Percentiles rank a stretch among this genome's conserved stretches.
These are phyloP conservation scores for Heritiera littoralis DNA, from an alignment of 345 rosid genomes.

Conservation along the genomic window DNA sequence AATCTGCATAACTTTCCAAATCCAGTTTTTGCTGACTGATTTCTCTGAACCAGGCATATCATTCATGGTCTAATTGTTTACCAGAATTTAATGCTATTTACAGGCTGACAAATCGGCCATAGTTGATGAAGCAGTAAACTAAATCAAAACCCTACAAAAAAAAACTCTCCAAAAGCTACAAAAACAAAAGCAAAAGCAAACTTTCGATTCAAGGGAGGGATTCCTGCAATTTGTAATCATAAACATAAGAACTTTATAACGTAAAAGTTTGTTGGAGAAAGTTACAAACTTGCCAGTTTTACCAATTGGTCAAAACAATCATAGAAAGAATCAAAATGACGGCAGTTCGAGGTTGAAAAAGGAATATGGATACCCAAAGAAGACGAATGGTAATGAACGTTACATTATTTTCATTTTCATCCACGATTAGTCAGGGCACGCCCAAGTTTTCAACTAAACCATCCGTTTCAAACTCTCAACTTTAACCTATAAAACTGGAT, in stretches of 20 bases:
- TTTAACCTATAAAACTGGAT: not conserved
- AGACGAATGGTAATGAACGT: too few relatives aligned
- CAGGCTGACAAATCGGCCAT: slow-evolving; percentile 61
- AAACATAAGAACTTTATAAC: too few relatives aligned
- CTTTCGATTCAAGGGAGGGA: not conserved
- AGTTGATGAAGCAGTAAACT: slow-evolving; percentile 55
- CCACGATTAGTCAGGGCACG: too few relatives aligned
- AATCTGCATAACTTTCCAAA: not conserved
- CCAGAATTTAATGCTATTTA: not conserved
- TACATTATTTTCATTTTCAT: too few relatives aligned
- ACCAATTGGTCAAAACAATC: not conserved
- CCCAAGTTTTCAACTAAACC: too few relatives aligned
- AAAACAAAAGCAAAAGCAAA: slow-evolving; percentile 26
- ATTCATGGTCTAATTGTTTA: not conserved
- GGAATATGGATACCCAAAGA: too few relatives aligned
- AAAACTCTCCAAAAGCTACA: slow-evolving; percentile 40
- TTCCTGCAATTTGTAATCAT: not conserved
- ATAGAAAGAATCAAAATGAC: not conserved
- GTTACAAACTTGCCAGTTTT: too few relatives aligned
- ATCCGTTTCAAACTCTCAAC: too few relatives aligned
- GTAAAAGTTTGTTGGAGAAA: too few relatives aligned
- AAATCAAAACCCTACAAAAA: slow-evolving; percentile 45
- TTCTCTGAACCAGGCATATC: not conserved
- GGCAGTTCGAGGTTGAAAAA: not conserved
- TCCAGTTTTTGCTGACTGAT: not conserved